Evolutionary conservation across 805 yeast genomes (phyloP).

Genomic region (Candida dendrica): DNA sequence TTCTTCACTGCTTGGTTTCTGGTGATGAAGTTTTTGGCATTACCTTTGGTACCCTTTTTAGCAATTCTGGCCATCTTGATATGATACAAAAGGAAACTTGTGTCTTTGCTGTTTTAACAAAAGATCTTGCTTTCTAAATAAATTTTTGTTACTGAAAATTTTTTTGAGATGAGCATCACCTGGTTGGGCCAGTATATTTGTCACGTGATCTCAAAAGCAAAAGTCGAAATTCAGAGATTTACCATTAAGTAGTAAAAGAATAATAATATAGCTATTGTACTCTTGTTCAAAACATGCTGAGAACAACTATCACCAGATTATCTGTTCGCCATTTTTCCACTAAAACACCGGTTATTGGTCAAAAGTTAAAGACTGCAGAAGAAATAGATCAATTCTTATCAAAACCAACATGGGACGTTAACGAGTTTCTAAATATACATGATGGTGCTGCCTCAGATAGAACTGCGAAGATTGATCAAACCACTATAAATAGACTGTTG

Average conservation of each 20-base stretch:
- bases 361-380: not conserved
- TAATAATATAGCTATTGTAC: too few relatives aligned
- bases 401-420: constrained; percentile 17
- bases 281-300: too few relatives aligned
- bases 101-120: not conserved
- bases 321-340: too few relatives aligned
- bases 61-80: constrained; percentile 59
- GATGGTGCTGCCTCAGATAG: constrained; percentile 15
- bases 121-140: not conserved
- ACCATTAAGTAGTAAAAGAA: too few relatives aligned
- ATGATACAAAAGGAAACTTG: too few relatives aligned
- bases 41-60: constrained; percentile 81
- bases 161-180: constrained; percentile 5
- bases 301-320: too few relatives aligned
- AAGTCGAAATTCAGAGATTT: too few relatives aligned
- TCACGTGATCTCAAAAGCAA: too few relatives aligned
- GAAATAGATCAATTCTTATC: constrained; percentile 8
- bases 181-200: not conserved
- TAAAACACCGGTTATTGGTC: too few relatives aligned
- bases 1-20: constrained; percentile 91
- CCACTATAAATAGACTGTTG: constrained; percentile 26
- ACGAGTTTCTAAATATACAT: constrained; percentile 13
- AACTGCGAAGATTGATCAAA: constrained; percentile 5
- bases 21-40: constrained; percentile 87
- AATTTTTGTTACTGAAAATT: not conserved